These are phyloP conservation scores for Alternaria tenuissima DNA, from an alignment of 2,329 filamentous ascomycete species.

Conservation along the genomic window DNA sequence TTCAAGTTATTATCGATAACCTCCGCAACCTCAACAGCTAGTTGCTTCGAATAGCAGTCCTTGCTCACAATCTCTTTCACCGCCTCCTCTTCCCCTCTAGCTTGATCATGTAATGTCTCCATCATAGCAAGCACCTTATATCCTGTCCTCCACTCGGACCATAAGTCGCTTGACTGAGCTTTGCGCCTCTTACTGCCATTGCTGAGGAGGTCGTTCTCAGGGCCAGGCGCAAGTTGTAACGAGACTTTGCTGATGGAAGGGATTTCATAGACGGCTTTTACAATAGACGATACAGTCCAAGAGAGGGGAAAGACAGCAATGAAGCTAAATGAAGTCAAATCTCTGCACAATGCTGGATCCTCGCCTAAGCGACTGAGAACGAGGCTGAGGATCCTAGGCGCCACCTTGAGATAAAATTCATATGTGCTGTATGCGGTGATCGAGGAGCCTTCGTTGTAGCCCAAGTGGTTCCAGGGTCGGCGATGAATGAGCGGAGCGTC, in stretches of 20 bases:
- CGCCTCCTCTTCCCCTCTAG: slow-evolving; percentile 15
- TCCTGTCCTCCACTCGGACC: slow-evolving; percentile 47
- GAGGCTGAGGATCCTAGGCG: slow-evolving; percentile 68
- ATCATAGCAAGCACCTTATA: slow-evolving; percentile 42
- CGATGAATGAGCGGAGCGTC: slow-evolving; percentile 60
- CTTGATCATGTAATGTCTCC: slow-evolving; percentile 11
- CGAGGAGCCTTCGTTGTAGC: slow-evolving; percentile 79
- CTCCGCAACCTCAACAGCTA: slow-evolving; percentile 35
- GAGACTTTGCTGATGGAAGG: slow-evolving; percentile 45
- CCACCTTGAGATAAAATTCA: slow-evolving; percentile 72
- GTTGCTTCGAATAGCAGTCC: slow-evolving; percentile 31
- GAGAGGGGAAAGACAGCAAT: slow-evolving; percentile 70
- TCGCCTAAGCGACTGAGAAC: slow-evolving; percentile 49
- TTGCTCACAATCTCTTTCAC: slow-evolving; percentile 28
- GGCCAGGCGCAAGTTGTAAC: slow-evolving; percentile 54
- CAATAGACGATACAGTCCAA: slow-evolving; percentile 60
- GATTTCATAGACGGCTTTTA: slow-evolving; percentile 38
- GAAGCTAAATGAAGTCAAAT: slow-evolving; percentile 63
- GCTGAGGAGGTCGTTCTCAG: slow-evolving; percentile 50
- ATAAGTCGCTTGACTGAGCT: slow-evolving; percentile 54
- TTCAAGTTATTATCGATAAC: slow-evolving; percentile 29
- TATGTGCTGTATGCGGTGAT: slow-evolving; percentile 75
- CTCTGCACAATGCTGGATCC: slow-evolving; percentile 36
- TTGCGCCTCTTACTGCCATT: slow-evolving; percentile 50
- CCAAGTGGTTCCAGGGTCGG: slow-evolving; percentile 70